Base-by-base conservation (phyloP, 371 early-diverging fungal species). In the Circinella minor region DNA sequence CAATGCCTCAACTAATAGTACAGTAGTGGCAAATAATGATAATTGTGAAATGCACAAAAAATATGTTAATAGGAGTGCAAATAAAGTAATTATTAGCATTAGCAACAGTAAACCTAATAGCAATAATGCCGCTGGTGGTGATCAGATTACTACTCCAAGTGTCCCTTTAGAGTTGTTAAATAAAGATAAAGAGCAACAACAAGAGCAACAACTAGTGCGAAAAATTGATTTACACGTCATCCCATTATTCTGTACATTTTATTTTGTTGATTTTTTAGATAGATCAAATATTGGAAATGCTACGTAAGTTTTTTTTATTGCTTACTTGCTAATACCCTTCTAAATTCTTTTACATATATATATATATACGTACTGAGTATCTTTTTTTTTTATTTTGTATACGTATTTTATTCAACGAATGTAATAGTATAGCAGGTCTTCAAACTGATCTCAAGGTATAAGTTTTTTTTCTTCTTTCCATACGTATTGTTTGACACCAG, bases 231-330 rank as follows among this genome's bases (percentile, higher is more conserved):
- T 64, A 17, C 71, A 74, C n/a, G 78, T 81, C 38, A 74, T 83
- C 69, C 84, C 84, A 4, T 66, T 81, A 36, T 76, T 83, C 54
- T 80, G 84, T 49, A 15, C 77, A 8, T 78, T 83, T 65, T 83
- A 83, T 62, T 83, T 81, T 71, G 71, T 77, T 17, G 82, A 82
- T 63, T 77, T 62, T 62, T 36, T 71, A 1, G 75, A 74, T 57
- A 57, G 75, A 8, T 48, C 71, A 5, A 74, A 74, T 36, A 65
- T 74, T 47, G 68, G 71, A 3, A 74, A 74, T 55, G 75, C 75
- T 36, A 60, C 66, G 75, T 74, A 74, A 10, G 67, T 51, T 18
- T 3, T 6, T 36, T 3, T 37, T 36, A 34, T 67, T 38, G 55
- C 36, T 20, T 10, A 18, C n/a, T 63, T 47, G 7, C 20, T 47